phyloP scores from a whole-genome alignment of 2,329 filamentous ascomycete species.

The Rhinocladiella similis region DNA sequence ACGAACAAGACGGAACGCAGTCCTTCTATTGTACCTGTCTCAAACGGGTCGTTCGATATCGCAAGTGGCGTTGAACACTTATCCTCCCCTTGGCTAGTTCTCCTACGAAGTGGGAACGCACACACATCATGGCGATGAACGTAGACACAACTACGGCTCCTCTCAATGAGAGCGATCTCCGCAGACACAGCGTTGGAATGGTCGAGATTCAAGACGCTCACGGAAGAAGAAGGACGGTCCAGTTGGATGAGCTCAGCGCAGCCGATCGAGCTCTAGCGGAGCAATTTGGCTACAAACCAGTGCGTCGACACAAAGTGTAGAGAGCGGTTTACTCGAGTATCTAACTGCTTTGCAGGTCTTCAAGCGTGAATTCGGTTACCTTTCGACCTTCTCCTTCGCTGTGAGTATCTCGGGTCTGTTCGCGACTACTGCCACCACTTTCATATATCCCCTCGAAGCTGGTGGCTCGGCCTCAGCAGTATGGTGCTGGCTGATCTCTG shows the following conservation, averaged over 20 bases:
- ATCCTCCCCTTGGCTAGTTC: neutral
- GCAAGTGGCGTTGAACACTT: slow-evolving; percentile 24
- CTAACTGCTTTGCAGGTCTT: slow-evolving; percentile 29
- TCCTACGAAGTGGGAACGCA: neutral
- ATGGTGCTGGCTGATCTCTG: slow-evolving; percentile 61
- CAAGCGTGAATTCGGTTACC: slow-evolving; percentile 59
- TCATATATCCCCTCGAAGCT: slow-evolving; percentile 54
- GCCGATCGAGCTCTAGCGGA: slow-evolving; percentile 34
- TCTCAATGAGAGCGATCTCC: slow-evolving; percentile 13
- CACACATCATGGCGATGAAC: neutral
- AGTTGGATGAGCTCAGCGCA: slow-evolving; percentile 30
- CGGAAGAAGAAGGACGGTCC: slow-evolving; percentile 25
- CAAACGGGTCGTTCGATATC: slow-evolving; percentile 26
- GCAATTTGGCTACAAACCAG: slow-evolving; percentile 36
- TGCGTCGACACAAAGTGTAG: slow-evolving; percentile 18
- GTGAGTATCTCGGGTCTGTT: slow-evolving; percentile 59
- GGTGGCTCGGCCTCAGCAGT: slow-evolving; percentile 56
- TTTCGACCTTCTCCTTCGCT: slow-evolving; percentile 62
- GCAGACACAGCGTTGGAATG: slow-evolving; percentile 22
- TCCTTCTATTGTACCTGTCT: slow-evolving; percentile 16
- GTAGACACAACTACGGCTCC: neutral
- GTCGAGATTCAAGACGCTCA: slow-evolving; percentile 22
- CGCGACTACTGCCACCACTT: slow-evolving; percentile 57
- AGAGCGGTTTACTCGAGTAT: neutral
- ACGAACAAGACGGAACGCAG: slow-evolving; percentile 11